Conservation (phyloP, 164 flowering plant genomes). For the Macadamia tetraphylla region DNA sequence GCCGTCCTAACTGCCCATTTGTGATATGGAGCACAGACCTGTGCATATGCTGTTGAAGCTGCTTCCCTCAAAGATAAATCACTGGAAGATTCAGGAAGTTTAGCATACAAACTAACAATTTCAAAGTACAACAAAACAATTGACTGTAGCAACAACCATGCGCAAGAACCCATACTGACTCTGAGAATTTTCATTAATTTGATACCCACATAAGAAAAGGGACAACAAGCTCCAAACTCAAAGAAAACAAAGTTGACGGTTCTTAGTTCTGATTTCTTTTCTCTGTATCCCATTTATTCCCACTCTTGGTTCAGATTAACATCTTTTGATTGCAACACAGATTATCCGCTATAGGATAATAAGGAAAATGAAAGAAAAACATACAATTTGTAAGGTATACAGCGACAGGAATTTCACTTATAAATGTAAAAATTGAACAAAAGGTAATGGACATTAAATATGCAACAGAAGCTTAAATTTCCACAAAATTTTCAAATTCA, state of each 20-base stretch:
- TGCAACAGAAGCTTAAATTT: too few relatives aligned
- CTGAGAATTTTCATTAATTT: not conserved
- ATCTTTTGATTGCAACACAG: not conserved
- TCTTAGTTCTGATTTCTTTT: not conserved
- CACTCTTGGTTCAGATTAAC: not conserved
- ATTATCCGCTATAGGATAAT: not conserved
- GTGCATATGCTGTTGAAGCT: conserved; percentile 76
- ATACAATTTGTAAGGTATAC: not conserved
- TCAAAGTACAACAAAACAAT: not conserved
- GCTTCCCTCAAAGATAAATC: conserved; percentile 57
- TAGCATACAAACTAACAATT: not conserved
- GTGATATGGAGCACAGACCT: conserved; percentile 83
- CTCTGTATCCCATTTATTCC: not conserved
- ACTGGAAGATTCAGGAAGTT: conserved; percentile 24
- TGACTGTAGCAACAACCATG: not conserved
- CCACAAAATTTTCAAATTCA: too few relatives aligned
- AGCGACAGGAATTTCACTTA: too few relatives aligned
- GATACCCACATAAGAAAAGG: not conserved
- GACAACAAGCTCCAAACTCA: not conserved
- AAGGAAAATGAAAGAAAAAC: not conserved
- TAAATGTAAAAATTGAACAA: too few relatives aligned
- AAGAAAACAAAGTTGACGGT: not conserved
- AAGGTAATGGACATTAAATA: too few relatives aligned
- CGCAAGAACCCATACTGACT: not conserved
- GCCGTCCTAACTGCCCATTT: conserved; percentile 86